Base-by-base conservation (phyloP, 2,329 filamentous ascomycete species). In the Xenoacremonium recifei region DNA sequence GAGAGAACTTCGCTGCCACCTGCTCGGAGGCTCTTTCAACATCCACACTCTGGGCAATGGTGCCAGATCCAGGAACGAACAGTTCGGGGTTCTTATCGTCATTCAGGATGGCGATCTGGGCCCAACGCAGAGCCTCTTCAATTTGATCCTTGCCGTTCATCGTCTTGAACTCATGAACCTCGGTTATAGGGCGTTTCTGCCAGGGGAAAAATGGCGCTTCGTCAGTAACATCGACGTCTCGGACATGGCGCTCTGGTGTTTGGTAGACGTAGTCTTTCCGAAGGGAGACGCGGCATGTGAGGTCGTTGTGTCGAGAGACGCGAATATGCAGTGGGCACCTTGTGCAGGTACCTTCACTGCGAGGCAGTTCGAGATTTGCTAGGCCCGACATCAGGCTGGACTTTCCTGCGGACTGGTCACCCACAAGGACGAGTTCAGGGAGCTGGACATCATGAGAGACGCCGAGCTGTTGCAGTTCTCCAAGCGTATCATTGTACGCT, bases 371-470 rank as follows among this genome's bases (percentile, higher is more conserved):
- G 18, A 93, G 83, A 4, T 84, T 85, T 0, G 77, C 73, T 35
- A 87, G 77, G 0, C 79, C 82, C 11, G 82, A 82, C 76, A 79
- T 79, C 5, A 79, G 58, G 20, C 70, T 89, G 0, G 84, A 89
- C 59, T 96, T 96, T 0, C 90, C 91, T 0, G 89, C 85, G 1
- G 81, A 87, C 57, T 96, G 90, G 36, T 95, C 89, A 0, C 90
- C 90, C 0, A 95, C 81, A 0, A 95, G 79, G 5, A 92, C 86
- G 9, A 95, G 81, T 52, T 89, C 88, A 0, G 90, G 89, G 0
- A 95, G 69, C 0, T 80, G 78, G 0, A 89, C 78, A 4, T 82
- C 77, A 15, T 86, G 79, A 37, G 86, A 82, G 1, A 95, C 82
- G 0, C 86, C 87, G 0, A 92, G 74, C 5, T 82, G 75, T 37